phyloP scores from a whole-genome alignment of 2,329 filamentous ascomycete species.

The Aspergillus sp. region DNA sequence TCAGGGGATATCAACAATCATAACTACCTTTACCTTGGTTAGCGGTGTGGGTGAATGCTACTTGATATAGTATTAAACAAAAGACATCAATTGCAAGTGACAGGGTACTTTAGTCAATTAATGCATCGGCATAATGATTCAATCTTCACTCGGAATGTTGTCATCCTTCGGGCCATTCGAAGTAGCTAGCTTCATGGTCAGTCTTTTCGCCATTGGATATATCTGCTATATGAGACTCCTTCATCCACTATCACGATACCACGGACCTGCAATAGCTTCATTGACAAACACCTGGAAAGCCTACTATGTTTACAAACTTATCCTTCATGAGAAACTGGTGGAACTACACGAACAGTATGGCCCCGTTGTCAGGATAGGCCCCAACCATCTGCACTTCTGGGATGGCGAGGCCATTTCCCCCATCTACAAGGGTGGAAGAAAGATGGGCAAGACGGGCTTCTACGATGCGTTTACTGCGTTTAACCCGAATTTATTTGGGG shows the following conservation, averaged over 20 bases:
- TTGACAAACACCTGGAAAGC: slow-evolving; percentile 4
- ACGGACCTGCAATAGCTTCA: slow-evolving; percentile 1
- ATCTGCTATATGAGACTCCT: not conserved
- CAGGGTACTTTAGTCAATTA: no score
- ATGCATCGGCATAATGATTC: no score
- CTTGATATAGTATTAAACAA: no score
- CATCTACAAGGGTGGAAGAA: slow-evolving; percentile 9
- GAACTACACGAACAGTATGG: slow-evolving; percentile 1
- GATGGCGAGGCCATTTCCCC: slow-evolving; percentile 7
- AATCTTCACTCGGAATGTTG: no score
- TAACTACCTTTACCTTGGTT: no score
- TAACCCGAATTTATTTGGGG: slow-evolving; percentile 6
- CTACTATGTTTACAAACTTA: slow-evolving; percentile 3
- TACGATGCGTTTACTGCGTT: slow-evolving; percentile 8
- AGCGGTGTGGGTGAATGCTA: no score
- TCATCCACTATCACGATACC: not conserved
- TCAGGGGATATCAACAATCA: no score
- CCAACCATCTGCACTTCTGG: slow-evolving; percentile 10
- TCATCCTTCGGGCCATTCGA: no score
- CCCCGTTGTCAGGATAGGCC: not conserved
- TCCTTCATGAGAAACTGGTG: slow-evolving; percentile 4
- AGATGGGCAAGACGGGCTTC: slow-evolving; percentile 9
- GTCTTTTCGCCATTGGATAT: no score
- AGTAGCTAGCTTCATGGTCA: no score
- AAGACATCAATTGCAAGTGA: no score